Percentiles rank a stretch among this genome's conserved stretches.
phyloP scores from a whole-genome alignment of 139 green algal genomes.

The Chlamydomonas incerta region DNA sequence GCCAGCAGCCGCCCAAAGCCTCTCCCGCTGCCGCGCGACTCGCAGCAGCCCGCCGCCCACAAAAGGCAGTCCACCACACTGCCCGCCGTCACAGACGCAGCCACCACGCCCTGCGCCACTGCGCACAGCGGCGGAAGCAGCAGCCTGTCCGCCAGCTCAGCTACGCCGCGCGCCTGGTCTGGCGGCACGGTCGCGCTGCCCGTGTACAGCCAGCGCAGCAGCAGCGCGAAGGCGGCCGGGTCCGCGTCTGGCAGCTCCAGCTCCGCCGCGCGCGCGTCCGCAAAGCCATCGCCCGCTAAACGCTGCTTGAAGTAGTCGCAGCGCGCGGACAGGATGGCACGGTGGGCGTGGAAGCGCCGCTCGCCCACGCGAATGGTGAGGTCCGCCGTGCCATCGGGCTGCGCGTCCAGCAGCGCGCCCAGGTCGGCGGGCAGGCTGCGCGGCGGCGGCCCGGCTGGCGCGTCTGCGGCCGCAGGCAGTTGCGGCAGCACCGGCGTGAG shows the following conservation, averaged over 20 bases:
- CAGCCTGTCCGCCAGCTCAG: background rate
- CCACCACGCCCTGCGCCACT: background rate
- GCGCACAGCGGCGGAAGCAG: background rate
- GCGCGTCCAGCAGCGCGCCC: background rate
- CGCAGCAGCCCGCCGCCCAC: background rate
- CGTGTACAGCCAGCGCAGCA: background rate
- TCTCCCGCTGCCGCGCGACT: no score
- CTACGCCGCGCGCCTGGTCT: background rate
- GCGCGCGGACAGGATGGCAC: background rate
- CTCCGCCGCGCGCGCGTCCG: background rate
- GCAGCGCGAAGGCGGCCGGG: background rate
- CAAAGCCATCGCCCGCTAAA: background rate
- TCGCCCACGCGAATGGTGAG: background rate
- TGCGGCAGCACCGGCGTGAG: background rate
- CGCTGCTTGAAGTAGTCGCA: background rate
- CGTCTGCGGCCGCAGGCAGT: background rate
- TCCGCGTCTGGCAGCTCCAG: background rate
- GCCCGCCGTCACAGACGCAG: background rate
- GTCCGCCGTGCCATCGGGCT: background rate
- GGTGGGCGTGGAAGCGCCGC: background rate
- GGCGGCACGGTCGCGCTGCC: background rate
- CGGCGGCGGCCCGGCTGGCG: background rate
- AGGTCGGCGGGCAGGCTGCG: background rate
- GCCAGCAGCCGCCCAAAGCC: background rate
- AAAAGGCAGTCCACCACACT: background rate